These are phyloP conservation scores for Fusarium udum DNA, from an alignment of 2,329 filamentous ascomycete genomes.

Conservation along the genomic window DNA sequence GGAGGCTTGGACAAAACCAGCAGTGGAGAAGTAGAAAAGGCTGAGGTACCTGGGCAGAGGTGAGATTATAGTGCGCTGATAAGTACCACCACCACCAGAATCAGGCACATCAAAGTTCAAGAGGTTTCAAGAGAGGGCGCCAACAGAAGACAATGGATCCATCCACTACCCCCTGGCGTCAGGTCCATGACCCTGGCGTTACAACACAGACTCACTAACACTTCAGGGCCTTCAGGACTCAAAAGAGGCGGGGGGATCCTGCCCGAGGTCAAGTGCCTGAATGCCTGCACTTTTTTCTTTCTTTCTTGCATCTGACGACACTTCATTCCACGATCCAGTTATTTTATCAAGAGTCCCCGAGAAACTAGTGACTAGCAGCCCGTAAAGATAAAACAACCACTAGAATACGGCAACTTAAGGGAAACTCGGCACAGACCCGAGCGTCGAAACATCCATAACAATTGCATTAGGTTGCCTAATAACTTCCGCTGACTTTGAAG, in stretches of 20 bases:
- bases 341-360: neutral
- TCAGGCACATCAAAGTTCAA: constrained; percentile 23
- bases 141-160: constrained; percentile 23
- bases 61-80: neutral
- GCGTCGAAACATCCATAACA: constrained; percentile 6
- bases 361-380: neutral
- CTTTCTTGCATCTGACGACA: constrained; percentile 14
- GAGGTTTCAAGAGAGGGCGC: constrained; percentile 38
- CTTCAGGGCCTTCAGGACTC: neutral
- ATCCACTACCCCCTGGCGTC: constrained; percentile 33
- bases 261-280: neutral
- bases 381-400: constrained; percentile 14
- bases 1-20: constrained; percentile 34
- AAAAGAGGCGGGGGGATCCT: constrained; percentile 4
- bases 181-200: constrained; percentile 28
- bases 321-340: constrained; percentile 24
- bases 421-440: constrained; percentile 18
- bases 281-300: neutral
- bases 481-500: neutral
- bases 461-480: neutral
- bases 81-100: constrained; percentile 2
- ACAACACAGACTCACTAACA: constrained; percentile 7
- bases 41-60: constrained; percentile 10
- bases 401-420: constrained; percentile 11
- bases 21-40: constrained; percentile 11